A percentile compares a stretch with the other conserved stretches of the same genome.
These are phyloP conservation scores for Musa troglodytarum DNA, from an alignment of 176 grass and related monocot species.

Conservation along the genomic window DNA sequence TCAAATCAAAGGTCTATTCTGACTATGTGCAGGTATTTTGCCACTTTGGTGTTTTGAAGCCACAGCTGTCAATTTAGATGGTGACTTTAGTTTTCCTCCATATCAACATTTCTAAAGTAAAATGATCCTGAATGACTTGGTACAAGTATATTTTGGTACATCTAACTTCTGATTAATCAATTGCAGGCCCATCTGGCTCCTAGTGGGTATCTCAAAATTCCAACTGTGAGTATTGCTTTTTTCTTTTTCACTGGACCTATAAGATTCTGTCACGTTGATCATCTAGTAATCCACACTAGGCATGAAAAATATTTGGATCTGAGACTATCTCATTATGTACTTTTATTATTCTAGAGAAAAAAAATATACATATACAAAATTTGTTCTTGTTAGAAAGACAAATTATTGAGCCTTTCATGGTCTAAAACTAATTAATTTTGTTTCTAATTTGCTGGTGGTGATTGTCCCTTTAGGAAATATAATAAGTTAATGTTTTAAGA, in stretches of 20 bases:
- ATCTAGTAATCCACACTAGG: background rate
- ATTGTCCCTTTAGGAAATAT: too few species aligned
- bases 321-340: too few species aligned
- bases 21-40: slow-evolving; percentile 72
- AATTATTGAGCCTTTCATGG: too few species aligned
- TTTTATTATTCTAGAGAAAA: too few species aligned
- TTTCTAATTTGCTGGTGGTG: too few species aligned
- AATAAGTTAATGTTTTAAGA: too few species aligned
- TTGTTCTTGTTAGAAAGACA: too few species aligned
- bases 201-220: slow-evolving; percentile 87
- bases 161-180: slow-evolving; percentile 31
- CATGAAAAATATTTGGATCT: background rate
- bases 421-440: too few species aligned
- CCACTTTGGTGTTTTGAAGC: background rate
- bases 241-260: background rate
- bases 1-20: slow-evolving; percentile 82
- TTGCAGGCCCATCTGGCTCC: slow-evolving; percentile 83
- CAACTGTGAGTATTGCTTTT: slow-evolving; percentile 56
- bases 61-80: background rate
- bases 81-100: background rate
- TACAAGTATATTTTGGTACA: slow-evolving; percentile 1
- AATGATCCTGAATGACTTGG: background rate
- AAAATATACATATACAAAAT: too few species aligned
- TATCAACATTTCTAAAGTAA: background rate
- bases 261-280: background rate